phyloP scores from a whole-genome alignment of 495 filamentous ascomycete genomes.

The Talaromyces stipitatus region DNA sequence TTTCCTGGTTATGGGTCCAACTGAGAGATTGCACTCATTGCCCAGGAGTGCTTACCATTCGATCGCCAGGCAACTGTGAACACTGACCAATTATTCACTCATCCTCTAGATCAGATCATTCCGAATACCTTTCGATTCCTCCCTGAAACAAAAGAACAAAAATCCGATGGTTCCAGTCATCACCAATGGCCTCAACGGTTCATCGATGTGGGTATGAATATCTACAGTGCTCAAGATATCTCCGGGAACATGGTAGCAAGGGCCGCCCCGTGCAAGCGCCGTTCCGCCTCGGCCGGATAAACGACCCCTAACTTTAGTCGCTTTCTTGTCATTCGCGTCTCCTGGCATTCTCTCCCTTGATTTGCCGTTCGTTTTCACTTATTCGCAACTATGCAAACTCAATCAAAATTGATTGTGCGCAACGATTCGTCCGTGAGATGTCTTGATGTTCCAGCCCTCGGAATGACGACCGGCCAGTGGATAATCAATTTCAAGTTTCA shows the following conservation, averaged over 20 bases:
- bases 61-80: no score
- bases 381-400: background rate
- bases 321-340: background rate
- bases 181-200: background rate
- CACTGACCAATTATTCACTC: no score
- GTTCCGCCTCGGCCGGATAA: background rate
- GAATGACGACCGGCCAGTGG: background rate
- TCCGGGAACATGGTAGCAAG: background rate
- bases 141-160: background rate
- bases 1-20: background rate
- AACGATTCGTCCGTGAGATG: background rate
- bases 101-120: no score
- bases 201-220: background rate
- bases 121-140: background rate
- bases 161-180: background rate
- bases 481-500: background rate
- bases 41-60: background rate
- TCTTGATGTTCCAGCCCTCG: background rate
- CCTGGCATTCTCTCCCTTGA: background rate
- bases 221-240: background rate
- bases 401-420: background rate
- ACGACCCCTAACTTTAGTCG: background rate
- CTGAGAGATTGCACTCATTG: background rate
- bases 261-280: constrained; percentile 5
- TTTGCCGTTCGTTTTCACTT: background rate